These are phyloP conservation scores for Mycena crocata DNA, from an alignment of 768 basidiomycete genomes.

Conservation along the genomic window DNA sequence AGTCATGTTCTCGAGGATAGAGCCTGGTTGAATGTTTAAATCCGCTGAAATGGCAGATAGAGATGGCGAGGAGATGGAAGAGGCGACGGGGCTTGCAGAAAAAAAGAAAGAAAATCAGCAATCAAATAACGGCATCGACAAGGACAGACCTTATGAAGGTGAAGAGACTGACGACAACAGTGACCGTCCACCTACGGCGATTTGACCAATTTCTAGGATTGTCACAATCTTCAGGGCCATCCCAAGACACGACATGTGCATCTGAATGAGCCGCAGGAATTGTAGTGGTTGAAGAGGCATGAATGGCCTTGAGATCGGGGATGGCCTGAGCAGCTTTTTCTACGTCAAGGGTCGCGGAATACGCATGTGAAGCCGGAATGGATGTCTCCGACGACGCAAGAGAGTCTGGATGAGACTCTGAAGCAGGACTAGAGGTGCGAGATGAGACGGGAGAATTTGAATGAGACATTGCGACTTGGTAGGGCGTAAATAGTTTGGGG, in stretches of 20 bases:
- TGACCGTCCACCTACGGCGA: slow-evolving; percentile 59
- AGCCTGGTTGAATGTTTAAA: slow-evolving; percentile 43
- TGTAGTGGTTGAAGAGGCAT: slow-evolving; percentile 12
- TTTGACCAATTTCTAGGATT: slow-evolving; percentile 58
- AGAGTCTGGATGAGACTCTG: neutral
- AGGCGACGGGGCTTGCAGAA: slow-evolving; percentile 41
- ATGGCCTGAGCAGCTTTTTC: slow-evolving; percentile 1
- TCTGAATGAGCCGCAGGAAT: neutral
- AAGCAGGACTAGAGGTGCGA: neutral
- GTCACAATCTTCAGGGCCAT: slow-evolving; percentile 41
- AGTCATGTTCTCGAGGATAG: slow-evolving; percentile 52
- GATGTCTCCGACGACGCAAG: neutral
- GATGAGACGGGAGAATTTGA: too few species aligned
- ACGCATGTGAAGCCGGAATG: neutral
- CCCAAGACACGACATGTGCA: slow-evolving; percentile 41
- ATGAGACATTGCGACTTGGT: too few species aligned
- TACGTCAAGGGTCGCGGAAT: neutral
- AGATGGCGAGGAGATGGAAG: slow-evolving; percentile 47
- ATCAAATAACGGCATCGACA: neutral
- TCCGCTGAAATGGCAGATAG: slow-evolving; percentile 43
- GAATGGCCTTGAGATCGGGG: neutral
- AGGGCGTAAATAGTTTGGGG: too few species aligned
- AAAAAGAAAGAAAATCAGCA: neutral
- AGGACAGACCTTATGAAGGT: slow-evolving; percentile 58
- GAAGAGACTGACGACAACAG: slow-evolving; percentile 62